Conservation (phyloP, 2,329 filamentous ascomycete species). For the Penicillium sp. region DNA sequence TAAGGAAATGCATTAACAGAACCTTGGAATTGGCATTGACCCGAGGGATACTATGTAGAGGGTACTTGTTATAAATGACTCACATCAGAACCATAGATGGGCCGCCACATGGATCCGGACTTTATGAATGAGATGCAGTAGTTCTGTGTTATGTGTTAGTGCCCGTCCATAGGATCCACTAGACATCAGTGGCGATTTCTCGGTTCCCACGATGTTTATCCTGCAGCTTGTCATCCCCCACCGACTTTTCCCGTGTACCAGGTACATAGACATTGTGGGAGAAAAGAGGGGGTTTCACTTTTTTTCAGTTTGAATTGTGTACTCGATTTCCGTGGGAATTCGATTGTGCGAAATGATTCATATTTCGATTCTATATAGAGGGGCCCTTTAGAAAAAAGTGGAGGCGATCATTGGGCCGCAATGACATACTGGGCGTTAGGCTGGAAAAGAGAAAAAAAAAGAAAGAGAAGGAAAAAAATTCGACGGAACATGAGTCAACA, state of each 20-base stretch:
- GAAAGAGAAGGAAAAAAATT: neutral
- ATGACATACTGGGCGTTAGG: slow-evolving; percentile 17
- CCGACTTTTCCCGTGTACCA: slow-evolving; percentile 21
- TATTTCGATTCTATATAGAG: neutral
- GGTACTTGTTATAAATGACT: neutral
- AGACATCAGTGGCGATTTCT: slow-evolving; percentile 9
- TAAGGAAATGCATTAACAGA: no score
- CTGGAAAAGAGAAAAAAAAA: neutral
- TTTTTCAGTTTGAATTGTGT: neutral
- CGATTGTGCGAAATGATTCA: neutral
- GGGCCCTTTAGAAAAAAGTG: slow-evolving; percentile 1
- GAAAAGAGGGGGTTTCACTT: neutral
- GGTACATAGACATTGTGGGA: slow-evolving; percentile 22
- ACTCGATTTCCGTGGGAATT: neutral
- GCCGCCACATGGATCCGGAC: neutral
- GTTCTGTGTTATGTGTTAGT: neutral
- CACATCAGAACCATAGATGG: neutral
- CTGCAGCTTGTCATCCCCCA: slow-evolving; percentile 17
- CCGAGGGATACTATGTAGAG: no score
- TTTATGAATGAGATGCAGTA: neutral
- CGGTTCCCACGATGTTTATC: neutral
- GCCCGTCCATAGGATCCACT: neutral
- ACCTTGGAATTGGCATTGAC: no score
- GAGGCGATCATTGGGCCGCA: slow-evolving; percentile 27
- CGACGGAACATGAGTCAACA: neutral